Evolutionary conservation across 345 rosid genomes (phyloP), one percentile per base, ranked within the genome.

Genomic region (Gossypium ekmanianum): DNA sequence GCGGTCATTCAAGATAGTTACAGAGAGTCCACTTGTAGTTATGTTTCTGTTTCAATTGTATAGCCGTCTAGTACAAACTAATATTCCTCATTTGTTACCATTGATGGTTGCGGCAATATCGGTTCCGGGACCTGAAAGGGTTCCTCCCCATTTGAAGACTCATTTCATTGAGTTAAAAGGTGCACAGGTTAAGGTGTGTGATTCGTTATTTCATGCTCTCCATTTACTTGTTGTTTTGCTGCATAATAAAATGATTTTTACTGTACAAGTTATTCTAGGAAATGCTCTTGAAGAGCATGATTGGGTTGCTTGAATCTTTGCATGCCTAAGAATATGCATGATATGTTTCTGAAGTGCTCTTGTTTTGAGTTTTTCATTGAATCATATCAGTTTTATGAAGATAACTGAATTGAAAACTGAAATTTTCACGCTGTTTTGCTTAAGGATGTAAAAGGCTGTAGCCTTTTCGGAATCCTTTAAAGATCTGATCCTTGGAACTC

Each of bases 21-120:
- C 98, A 0, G 99, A 95, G 92, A 91, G 97, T 80, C 99, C 99
- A 18, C 97, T 93, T 78, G 98, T 95, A 80, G 99, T 95, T 74
- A 95, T 95, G 98, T 95, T 95, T 82, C 86, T 93, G 74, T 95
- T 95, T 85, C 99, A 95, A 82, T 81, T 95, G 80, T 93, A 91
- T 74, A 80, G 93, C 58, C 93, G 98, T 74, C 97, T 93, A 72
- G 98, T 95, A 74, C 97, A 93, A 82, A 93, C 97, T 50, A 95
- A 95, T 79, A 95, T 95, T 77, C 99, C 99, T 75, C 86, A 85
- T 75, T 82, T 95, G 82, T 82, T 95, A 85, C 99, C 98, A 63
- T 71, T 91, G 81, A 95, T 95, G 99, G 98, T 93, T 81, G 86
- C 92, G 85, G 98, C 99, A 61, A 95, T 95, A 81, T 93, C 99